Conservation (phyloP, 306 rosid species). For the Abrus precatorius region DNA sequence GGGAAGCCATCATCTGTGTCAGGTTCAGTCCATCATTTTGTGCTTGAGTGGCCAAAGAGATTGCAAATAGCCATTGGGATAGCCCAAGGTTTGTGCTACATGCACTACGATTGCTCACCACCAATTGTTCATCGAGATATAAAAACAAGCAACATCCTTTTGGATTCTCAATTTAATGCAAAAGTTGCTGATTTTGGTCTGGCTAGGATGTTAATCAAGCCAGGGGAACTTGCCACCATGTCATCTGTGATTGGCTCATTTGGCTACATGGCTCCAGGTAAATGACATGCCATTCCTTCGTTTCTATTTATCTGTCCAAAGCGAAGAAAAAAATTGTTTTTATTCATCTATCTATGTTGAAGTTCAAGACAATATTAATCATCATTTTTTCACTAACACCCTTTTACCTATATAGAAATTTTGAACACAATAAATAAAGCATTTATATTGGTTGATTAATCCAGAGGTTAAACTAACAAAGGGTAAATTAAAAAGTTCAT, state of each 20-base stretch:
- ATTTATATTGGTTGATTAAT: too few relatives aligned
- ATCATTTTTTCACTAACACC: too few relatives aligned
- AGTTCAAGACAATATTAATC: too few relatives aligned
- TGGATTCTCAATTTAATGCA: conserved; percentile 78
- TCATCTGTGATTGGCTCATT: conserved; percentile 85
- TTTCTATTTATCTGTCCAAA: not conserved
- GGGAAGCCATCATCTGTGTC: conserved; percentile 38
- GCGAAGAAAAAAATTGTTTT: not conserved
- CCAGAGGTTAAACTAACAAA: too few relatives aligned
- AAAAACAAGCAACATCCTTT: conserved; percentile 80
- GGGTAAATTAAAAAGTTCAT: too few relatives aligned
- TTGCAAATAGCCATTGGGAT: conserved; percentile 74
- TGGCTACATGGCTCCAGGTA: conserved; percentile 98
- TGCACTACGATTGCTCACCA: conserved; percentile 81
- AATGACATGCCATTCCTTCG: not conserved
- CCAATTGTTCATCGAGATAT: conserved; percentile 82
- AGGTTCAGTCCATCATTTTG: conserved; percentile 32
- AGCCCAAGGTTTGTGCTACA: conserved; percentile 83
- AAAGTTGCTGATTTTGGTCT: conserved; percentile 91
- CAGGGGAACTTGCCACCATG: conserved; percentile 77
- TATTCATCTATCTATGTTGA: not conserved
- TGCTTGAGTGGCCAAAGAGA: conserved; percentile 76
- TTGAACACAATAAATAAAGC: too few relatives aligned
- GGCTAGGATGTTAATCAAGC: conserved; percentile 70
- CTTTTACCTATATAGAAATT: too few relatives aligned